Percentiles rank a stretch among this genome's conserved stretches.
phyloP scores from a whole-genome alignment of 1,284 basidiomycete species.

The Papiliotrema terrestris region DNA sequence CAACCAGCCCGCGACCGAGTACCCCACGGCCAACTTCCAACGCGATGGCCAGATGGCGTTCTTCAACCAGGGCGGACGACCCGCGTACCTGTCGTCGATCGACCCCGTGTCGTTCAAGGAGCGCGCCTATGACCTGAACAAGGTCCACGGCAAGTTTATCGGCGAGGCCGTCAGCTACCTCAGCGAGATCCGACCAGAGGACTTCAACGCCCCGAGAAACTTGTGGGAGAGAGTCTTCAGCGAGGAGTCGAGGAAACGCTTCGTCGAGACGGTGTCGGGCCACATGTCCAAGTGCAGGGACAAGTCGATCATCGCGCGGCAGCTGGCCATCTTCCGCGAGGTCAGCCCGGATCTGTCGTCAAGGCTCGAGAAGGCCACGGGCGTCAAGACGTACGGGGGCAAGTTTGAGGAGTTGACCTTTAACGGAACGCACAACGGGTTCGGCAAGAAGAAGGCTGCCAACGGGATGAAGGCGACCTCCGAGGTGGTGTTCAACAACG shows the following conservation, averaged over 20 bases:
- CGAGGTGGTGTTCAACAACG: constrained; percentile 31
- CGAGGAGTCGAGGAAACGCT: constrained; percentile 63
- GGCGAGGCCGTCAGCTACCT: constrained; percentile 71
- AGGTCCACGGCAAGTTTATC: constrained; percentile 68
- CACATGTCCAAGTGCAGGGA: constrained; percentile 68
- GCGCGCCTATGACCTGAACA: constrained; percentile 34
- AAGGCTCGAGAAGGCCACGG: constrained; percentile 69
- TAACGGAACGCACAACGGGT: constrained; percentile 49
- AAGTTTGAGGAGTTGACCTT: constrained; percentile 52
- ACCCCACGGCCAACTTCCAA: constrained; percentile 72
- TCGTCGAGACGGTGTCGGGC: constrained; percentile 71
- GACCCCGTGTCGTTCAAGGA: constrained; percentile 38
- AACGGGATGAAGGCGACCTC: constrained; percentile 27
- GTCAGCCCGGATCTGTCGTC: constrained; percentile 69
- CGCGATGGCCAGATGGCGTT: constrained; percentile 58
- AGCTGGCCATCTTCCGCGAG: constrained; percentile 75
- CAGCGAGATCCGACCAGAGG: constrained; percentile 67
- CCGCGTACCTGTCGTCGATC: constrained; percentile 80
- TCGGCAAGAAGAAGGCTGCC: constrained; percentile 30
- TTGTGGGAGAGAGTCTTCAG: constrained; percentile 74
- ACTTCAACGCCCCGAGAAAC: constrained; percentile 1
- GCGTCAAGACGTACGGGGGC: constrained; percentile 47
- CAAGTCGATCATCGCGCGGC: constrained; percentile 61
- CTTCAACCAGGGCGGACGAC: constrained; percentile 72
- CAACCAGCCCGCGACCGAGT: constrained; percentile 64